Base-by-base conservation (phyloP, 768 basidiomycete genomes). In the Mycena vulgaris region DNA sequence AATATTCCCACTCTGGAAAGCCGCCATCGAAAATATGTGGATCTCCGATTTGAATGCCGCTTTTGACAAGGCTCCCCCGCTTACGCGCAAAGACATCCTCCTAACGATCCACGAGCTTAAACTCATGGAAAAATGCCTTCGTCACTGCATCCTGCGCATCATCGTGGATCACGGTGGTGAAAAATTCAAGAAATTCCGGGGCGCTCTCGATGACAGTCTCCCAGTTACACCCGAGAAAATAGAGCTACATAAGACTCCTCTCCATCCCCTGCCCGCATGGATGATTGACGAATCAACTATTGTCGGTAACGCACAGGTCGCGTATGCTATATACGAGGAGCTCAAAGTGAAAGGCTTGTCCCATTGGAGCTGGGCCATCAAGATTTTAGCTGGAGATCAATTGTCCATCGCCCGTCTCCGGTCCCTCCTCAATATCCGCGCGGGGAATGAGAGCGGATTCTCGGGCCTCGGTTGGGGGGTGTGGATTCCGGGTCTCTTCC, bases 261-360 rank as follows among this genome's bases (percentile, higher is more conserved):
- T 81, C 5, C 72, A 78, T 59, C 81, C 84, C 0, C 59, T 82
- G 0, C 78, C 80, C 0, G 70, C 81, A 0, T 80, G 77, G 80
- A 71, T 81, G 6, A 84, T 85, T 55, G 80, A 85, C 62, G 79
- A 85, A 55, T 76, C 78, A 0, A 75, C 79, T 3, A 83, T 78
- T 19, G 56, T 61, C 2, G 83, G 82, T 7, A 82, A 83, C 68
- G 78, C 77, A 0, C 77, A 84, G 14, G 79, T 84, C 19, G 63
- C 75, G 27, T 71, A 80, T 2, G 75, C 75, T 0, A 78, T 83
- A 13, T 66, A 75, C 21, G 52, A 75, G 0, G 79, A 80, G 63
- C 75, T 83, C 1, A 25, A 71, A 0, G 48, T 79, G 1, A 64
- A 70, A 30, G 62, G 76, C 1, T 37, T 75, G 33, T 17, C 68